phyloP scores from a whole-genome alignment of 1,284 basidiomycete genomes.

The Cutaneotrichosporon curvatum region DNA sequence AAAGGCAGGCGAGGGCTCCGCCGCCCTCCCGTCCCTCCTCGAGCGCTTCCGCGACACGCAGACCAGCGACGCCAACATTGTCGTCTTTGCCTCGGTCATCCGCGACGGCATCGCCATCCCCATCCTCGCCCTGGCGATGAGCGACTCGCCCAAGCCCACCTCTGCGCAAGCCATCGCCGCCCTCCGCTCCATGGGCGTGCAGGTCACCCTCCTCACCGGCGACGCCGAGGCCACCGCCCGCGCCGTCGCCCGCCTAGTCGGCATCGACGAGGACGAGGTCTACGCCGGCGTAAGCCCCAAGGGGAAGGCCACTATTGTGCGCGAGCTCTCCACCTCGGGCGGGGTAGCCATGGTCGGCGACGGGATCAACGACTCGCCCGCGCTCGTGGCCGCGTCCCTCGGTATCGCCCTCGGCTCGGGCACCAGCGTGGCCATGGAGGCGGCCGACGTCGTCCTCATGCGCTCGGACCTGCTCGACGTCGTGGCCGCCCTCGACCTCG shows the following conservation, averaged over 20 bases:
- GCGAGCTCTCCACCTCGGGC: conserved; percentile 59
- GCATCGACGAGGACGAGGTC: conserved; percentile 69
- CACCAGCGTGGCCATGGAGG: conserved; percentile 94
- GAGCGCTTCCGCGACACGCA: conserved; percentile 61
- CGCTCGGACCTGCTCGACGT: conserved; percentile 92
- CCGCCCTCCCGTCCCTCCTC: conserved; percentile 54
- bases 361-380: conserved; percentile 97
- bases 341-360: conserved; percentile 96
- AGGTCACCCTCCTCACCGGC: conserved; percentile 85
- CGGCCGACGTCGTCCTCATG: conserved; percentile 97
- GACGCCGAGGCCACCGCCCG: conserved; percentile 73
- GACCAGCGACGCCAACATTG: conserved; percentile 64
- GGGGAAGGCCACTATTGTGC: conserved; percentile 76
- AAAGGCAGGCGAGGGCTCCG: conserved; percentile 27
- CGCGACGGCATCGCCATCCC: conserved; percentile 48
- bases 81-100: conserved; percentile 70
- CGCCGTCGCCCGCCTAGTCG: conserved; percentile 78
- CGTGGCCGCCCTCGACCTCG: conserved; percentile 88
- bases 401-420: conserved; percentile 94
- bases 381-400: conserved; percentile 86
- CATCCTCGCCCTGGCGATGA: conserved; percentile 65
- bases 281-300: conserved; percentile 86
- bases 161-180: conserved; percentile 72
- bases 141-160: conserved; percentile 75
- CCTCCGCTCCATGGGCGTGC: conserved; percentile 76